Percentiles rank a stretch among this genome's conserved stretches.
These are phyloP conservation scores for Simplicillium sp. DNA, from an alignment of 2,329 filamentous ascomycete genomes.

Conservation along the genomic window DNA sequence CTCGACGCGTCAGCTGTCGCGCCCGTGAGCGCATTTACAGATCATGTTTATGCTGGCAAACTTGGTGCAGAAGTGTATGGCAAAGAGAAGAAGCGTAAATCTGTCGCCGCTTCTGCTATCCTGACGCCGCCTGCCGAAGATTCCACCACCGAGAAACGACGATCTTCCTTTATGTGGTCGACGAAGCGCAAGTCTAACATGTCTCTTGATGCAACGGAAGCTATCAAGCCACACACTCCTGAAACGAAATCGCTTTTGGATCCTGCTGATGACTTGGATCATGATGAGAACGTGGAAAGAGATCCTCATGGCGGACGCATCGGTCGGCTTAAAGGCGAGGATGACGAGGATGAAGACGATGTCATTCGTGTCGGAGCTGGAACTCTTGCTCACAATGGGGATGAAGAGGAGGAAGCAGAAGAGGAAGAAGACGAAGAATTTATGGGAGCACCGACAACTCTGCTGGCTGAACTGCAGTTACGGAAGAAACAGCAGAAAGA, in stretches of 20 bases:
- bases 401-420: constrained; percentile 29
- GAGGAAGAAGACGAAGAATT: constrained; percentile 41
- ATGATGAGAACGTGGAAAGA: constrained; percentile 11
- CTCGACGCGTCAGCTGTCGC: constrained; percentile 81
- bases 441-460: constrained; percentile 72
- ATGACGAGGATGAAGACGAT: constrained; percentile 7
- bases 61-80: constrained; percentile 70
- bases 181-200: constrained; percentile 26
- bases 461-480: constrained; percentile 84
- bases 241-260: constrained; percentile 11
- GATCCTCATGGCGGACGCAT: background rate
- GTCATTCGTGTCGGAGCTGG: constrained; percentile 7
- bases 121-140: constrained; percentile 12
- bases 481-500: constrained; percentile 82
- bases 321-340: background rate
- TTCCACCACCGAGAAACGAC: constrained; percentile 29
- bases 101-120: constrained; percentile 17
- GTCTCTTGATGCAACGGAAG: constrained; percentile 14
- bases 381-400: constrained; percentile 9
- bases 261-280: constrained; percentile 13
- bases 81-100: constrained; percentile 40
- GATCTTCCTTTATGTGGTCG: constrained; percentile 39
- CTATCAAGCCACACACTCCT: constrained; percentile 11
- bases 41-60: constrained; percentile 73
- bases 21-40: constrained; percentile 84